phyloP scores from a whole-genome alignment of 1,284 basidiomycete species.

The Takashimella koratensis region DNA sequence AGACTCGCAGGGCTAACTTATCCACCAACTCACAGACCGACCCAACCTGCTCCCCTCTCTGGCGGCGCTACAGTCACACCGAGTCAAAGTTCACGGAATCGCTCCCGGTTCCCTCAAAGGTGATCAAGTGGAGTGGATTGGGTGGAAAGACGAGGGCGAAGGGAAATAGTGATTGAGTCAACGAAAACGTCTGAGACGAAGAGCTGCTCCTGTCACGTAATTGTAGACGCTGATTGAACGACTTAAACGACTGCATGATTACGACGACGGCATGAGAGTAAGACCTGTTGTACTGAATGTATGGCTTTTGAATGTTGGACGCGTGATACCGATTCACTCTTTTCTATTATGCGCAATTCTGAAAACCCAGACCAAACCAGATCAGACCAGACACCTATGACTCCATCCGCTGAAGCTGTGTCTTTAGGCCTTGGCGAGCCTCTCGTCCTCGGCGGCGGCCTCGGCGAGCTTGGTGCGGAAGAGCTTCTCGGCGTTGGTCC shows the following conservation, averaged over 20 bases:
- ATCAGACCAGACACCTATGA: too few relatives aligned
- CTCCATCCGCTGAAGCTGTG: too few relatives aligned
- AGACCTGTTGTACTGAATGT: too few relatives aligned
- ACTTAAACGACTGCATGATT: too few relatives aligned
- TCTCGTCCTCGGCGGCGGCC: constrained; percentile 43
- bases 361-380: too few relatives aligned
- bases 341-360: too few relatives aligned
- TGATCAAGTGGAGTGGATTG: constrained; percentile 20
- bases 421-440: constrained; percentile 35
- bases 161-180: not conserved
- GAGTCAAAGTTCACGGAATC: constrained; percentile 17
- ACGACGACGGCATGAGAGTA: too few relatives aligned
- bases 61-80: constrained; percentile 26
- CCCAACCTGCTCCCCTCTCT: constrained; percentile 30
- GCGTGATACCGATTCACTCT: too few relatives aligned
- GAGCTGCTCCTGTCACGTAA: too few relatives aligned
- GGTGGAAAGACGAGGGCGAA: constrained; percentile 28
- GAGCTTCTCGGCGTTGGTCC: constrained; percentile 84
- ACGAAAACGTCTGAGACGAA: too few relatives aligned
- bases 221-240: too few relatives aligned
- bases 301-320: too few relatives aligned
- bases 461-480: constrained; percentile 71
- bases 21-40: constrained; percentile 10
- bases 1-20: not conserved
- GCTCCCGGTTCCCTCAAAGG: constrained; percentile 15